Conservation (phyloP, 2,329 filamentous ascomycete species). For the Podosphaera fusca region DNA sequence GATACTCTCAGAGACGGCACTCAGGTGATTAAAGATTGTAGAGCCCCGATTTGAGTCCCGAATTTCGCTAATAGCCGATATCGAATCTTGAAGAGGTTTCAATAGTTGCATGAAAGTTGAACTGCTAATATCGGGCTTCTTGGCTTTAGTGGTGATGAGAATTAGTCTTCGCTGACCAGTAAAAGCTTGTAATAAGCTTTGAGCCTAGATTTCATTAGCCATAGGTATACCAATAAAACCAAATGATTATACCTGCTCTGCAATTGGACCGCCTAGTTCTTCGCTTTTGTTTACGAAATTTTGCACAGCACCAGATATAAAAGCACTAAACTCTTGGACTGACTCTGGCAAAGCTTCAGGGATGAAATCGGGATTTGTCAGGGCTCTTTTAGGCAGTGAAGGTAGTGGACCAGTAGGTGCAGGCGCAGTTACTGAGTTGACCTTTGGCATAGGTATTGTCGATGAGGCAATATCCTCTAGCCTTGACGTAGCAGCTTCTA, state of each 20-base stretch:
- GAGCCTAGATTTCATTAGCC: conserved; percentile 19
- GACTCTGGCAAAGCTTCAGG: conserved; percentile 41
- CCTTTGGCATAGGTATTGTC: conserved; percentile 33
- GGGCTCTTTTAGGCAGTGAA: conserved; percentile 20
- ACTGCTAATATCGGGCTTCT: conserved; percentile 55
- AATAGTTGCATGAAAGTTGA: conserved; percentile 52
- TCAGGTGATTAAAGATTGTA: conserved; percentile 57
- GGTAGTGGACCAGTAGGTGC: conserved; percentile 17
- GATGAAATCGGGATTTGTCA: conserved; percentile 20
- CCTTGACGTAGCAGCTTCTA: conserved; percentile 88
- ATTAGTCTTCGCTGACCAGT: conserved; percentile 71
- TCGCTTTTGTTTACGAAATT: conserved; percentile 60
- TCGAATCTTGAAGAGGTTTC: conserved; percentile 65
- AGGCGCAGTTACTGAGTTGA: conserved; percentile 20
- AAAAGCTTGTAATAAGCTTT: conserved; percentile 41
- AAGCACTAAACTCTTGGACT: conserved; percentile 70
- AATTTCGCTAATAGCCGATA: conserved; percentile 57
- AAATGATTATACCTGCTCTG: conserved; percentile 44
- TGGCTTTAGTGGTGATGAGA: conserved; percentile 69
- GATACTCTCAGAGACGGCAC: conserved; percentile 74
- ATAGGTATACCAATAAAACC: conserved; percentile 1
- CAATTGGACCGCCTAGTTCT: conserved; percentile 53
- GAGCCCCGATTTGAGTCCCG: conserved; percentile 62
- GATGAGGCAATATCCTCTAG: conserved; percentile 88
- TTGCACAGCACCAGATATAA: conserved; percentile 51